Evolutionary conservation across 2,329 filamentous ascomycete genomes (phyloP).

Genomic region (Rutstroemia sp.): DNA sequence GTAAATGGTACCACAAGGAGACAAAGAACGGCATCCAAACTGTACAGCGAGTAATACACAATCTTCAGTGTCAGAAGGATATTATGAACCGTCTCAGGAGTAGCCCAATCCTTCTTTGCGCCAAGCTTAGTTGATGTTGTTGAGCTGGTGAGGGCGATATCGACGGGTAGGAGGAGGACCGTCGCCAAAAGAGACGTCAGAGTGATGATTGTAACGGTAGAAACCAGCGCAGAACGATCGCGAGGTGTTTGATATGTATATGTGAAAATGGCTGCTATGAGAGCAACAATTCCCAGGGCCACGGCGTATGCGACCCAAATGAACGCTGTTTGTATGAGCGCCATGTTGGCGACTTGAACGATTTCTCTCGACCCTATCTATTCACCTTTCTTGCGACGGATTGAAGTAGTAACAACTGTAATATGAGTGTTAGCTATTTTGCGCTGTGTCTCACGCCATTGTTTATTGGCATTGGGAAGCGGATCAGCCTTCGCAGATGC

Average conservation of each 20-base stretch:
- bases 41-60: constrained; percentile 91
- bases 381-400: no score
- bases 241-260: constrained; percentile 86
- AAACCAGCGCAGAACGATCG: constrained; percentile 78
- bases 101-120: constrained; percentile 91
- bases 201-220: constrained; percentile 76
- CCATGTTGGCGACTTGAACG: constrained; percentile 21
- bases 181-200: constrained; percentile 85
- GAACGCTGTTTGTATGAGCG: constrained; percentile 73
- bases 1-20: constrained; percentile 87
- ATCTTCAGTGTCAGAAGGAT: constrained; percentile 77
- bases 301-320: constrained; percentile 94
- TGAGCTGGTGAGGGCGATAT: constrained; percentile 88
- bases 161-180: constrained; percentile 84
- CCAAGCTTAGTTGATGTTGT: constrained; percentile 71
- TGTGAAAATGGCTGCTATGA: constrained; percentile 76
- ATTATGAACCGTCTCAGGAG: constrained; percentile 66
- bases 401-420: no score
- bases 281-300: constrained; percentile 67
- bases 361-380: not conserved
- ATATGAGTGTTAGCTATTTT: no score
- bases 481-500: no score
- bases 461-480: no score
- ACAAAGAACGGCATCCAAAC: constrained; percentile 82
- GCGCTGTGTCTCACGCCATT: no score